Percentiles rank a stretch among this genome's conserved stretches.
Conservation (phyloP, 1,284 basidiomycete species). For the Taiwanofungus camphoratus region DNA sequence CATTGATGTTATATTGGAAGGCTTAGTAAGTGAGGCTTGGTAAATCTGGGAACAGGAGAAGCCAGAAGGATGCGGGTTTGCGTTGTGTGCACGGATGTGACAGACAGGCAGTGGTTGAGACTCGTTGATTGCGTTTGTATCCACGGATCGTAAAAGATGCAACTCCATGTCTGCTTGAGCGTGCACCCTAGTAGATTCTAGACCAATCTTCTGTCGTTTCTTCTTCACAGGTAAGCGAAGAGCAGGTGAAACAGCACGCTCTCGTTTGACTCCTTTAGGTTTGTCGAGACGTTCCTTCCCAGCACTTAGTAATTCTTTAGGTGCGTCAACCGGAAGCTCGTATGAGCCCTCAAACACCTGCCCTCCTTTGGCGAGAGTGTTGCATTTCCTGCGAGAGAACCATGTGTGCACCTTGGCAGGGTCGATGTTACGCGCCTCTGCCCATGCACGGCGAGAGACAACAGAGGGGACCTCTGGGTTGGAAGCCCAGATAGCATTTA, state of each 20-base stretch:
- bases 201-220: too few species aligned
- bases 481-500: background rate
- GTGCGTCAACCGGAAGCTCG: background rate
- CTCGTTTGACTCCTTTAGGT: constrained; percentile 1
- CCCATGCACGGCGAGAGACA: constrained; percentile 4
- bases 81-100: constrained; percentile 5
- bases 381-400: background rate
- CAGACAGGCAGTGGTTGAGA: background rate
- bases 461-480: background rate
- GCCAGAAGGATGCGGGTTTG: constrained; percentile 4
- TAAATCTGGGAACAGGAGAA: constrained; percentile 1
- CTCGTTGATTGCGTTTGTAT: background rate
- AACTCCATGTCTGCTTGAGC: background rate
- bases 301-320: too few species aligned
- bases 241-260: constrained; percentile 2
- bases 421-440: constrained; percentile 5
- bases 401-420: constrained; percentile 1
- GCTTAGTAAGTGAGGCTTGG: background rate
- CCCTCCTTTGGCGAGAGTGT: background rate
- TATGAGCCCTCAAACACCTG: constrained; percentile 2
- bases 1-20: background rate
- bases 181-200: too few species aligned
- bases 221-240: background rate
- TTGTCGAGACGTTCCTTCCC: background rate
- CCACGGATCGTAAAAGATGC: background rate